These are phyloP conservation scores for Sclerotinia borealis DNA, from an alignment of 2,329 filamentous ascomycete genomes.

Conservation along the genomic window DNA sequence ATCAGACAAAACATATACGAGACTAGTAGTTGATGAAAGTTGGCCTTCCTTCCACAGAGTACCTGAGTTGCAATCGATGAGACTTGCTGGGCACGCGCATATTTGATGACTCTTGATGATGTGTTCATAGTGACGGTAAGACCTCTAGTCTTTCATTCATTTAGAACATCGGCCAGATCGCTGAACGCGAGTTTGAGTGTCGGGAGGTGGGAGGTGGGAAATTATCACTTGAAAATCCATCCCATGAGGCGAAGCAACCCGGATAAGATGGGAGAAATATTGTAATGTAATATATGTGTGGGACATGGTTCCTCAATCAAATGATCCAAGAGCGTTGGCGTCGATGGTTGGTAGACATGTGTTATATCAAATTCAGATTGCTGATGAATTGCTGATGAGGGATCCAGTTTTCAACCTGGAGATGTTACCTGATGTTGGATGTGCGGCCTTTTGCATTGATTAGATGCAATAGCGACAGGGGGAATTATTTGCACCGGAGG, in stretches of 20 bases:
- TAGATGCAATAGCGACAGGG: conserved; percentile 17
- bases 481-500: conserved; percentile 9
- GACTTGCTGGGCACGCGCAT: conserved; percentile 7
- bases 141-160: conserved; percentile 1
- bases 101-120: conserved; percentile 7
- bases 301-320: conserved; percentile 5
- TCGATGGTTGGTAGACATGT: conserved; percentile 9
- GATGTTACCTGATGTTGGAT: conserved; percentile 16
- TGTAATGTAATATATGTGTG: conserved; percentile 7
- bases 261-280: conserved; percentile 5
- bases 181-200: conserved; percentile 2
- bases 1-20: conserved; percentile 1
- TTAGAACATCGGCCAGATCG: conserved; percentile 8
- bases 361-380: conserved; percentile 6
- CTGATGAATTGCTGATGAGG: conserved; percentile 9
- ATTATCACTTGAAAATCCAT: conserved; percentile 9
- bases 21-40: neutral
- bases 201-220: conserved; percentile 2
- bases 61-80: conserved; percentile 3
- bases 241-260: neutral
- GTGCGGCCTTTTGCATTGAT: conserved; percentile 18
- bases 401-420: conserved; percentile 15
- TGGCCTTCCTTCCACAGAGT: neutral
- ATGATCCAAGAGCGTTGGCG: conserved; percentile 6
- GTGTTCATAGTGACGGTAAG: conserved; percentile 6